Percentiles rank a stretch among this genome's conserved stretches.
Conservation (phyloP, 1,284 basidiomycete species). For the Puccinia triticina region DNA sequence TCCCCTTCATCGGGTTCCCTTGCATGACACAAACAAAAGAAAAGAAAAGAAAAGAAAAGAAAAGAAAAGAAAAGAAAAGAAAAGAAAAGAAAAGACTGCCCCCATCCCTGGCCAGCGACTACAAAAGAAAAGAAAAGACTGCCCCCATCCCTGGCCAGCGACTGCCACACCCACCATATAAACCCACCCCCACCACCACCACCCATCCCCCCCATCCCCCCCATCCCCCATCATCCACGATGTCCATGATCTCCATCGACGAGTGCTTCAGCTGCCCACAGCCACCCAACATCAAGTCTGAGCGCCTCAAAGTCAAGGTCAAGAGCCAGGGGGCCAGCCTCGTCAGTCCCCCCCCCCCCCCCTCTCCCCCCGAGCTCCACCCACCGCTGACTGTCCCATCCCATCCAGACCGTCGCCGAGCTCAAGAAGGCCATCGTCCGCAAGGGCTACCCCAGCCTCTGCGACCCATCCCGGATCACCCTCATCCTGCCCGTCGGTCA, state of each 20-base stretch:
- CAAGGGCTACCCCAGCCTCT: conserved; percentile 38
- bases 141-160: too few species aligned
- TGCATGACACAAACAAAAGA: too few species aligned
- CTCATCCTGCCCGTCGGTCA: conserved; percentile 26
- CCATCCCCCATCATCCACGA: not conserved
- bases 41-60: too few species aligned
- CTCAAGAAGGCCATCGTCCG: conserved; percentile 38
- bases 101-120: too few species aligned
- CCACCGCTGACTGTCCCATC: too few species aligned
- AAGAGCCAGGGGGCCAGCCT: conserved; percentile 22
- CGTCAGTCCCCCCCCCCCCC: conserved; percentile 24
- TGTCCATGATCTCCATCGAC: conserved; percentile 37
- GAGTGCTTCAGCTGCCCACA: conserved; percentile 45
- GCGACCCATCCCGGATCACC: conserved; percentile 37
- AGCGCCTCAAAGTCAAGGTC: conserved; percentile 42
- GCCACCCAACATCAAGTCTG: conserved; percentile 23
- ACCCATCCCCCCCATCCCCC: too few species aligned
- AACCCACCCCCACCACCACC: too few species aligned
- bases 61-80: too few species aligned
- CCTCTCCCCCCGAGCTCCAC: not conserved
- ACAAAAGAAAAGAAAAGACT: too few species aligned
- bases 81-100: too few species aligned
- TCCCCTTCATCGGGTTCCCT: too few species aligned
- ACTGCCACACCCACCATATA: too few species aligned
- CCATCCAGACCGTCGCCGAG: conserved; percentile 34